These are phyloP conservation scores for Aureobasidium sp. DNA, from an alignment of 2,329 filamentous ascomycete genomes.

Conservation along the genomic window DNA sequence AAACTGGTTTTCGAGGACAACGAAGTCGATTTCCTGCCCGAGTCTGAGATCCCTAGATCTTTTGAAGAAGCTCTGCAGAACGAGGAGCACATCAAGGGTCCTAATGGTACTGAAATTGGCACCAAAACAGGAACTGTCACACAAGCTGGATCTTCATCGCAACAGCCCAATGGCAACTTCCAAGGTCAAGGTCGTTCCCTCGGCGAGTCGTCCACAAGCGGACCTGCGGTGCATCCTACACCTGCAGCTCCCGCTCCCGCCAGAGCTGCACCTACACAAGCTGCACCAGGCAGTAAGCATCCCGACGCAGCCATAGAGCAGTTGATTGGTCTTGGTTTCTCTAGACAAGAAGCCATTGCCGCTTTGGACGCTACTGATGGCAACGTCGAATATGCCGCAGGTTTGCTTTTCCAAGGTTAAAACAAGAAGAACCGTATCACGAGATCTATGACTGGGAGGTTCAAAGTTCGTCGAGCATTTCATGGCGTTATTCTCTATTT, in stretches of 20 bases:
- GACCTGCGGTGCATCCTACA: slow-evolving; percentile 16
- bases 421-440: neutral
- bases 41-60: slow-evolving; percentile 88
- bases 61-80: slow-evolving; percentile 56
- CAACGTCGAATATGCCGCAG: slow-evolving; percentile 82
- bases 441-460: neutral
- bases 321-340: slow-evolving; percentile 70
- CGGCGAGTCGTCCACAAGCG: slow-evolving; percentile 17
- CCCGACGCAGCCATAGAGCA: slow-evolving; percentile 65
- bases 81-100: slow-evolving; percentile 78
- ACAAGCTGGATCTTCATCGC: slow-evolving; percentile 37
- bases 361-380: slow-evolving; percentile 77
- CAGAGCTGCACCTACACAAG: slow-evolving; percentile 15
- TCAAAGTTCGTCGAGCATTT: neutral
- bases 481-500: neutral
- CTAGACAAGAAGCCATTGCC: slow-evolving; percentile 65
- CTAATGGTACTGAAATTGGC: slow-evolving; percentile 83
- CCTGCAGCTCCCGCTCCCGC: slow-evolving; percentile 15
- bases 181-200: slow-evolving; percentile 28
- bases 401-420: slow-evolving; percentile 54
- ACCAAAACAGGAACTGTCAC: slow-evolving; percentile 71
- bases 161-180: slow-evolving; percentile 21
- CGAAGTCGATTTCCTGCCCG: slow-evolving; percentile 82
- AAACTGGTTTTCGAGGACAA: slow-evolving; percentile 81
- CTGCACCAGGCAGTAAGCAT: slow-evolving; percentile 30